Evolutionary conservation across 2,329 filamentous ascomycete genomes (phyloP), one percentile per base, ranked within the genome.

Genomic region (Thermoascus crustaceus): DNA sequence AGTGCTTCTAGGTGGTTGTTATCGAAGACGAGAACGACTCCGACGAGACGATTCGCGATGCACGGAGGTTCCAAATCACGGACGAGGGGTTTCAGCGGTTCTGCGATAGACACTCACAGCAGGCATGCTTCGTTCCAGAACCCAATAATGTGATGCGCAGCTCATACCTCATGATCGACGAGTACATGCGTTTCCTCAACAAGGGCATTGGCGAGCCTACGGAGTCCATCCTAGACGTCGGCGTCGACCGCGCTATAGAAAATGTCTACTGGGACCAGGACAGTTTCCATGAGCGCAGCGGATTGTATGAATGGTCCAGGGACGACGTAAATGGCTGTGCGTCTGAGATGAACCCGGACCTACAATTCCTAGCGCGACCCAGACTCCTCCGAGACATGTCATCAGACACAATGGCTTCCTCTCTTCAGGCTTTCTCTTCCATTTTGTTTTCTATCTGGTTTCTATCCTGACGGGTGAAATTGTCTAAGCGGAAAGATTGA

Each of bases 1-100:
- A 75, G 47, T 64, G 58, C 18, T 77, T 76, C 47, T 72, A 76
- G 45, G 64, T 67, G 4, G 56, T 76, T n/a, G 57, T 69, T 4
- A 68, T 75, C 2, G 58, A 53, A 9, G 71, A 69, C 2, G 71
- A 76, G 50, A 75, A 75, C 44, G 71, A 73, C 32, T 58, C 57
- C 5, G 52, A 55, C 3, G 45, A 55, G 20, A 61, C 58, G 4
- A 47, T 64, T 30, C 52, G 62, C 2, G 59, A 70, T 43, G 70
- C 61, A 2, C 54, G 57, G 30, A 53, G 54, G 7, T 69, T 73
- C 25, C 45, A 63, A 14, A 67, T 75, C 38, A 61, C 62, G 0
- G 62, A 71, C 22, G 61, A 64, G 16, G 60, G 75, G 47, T 75
- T 56, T 41, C 29, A 55, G 26, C 35, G 32, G 0, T 75, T 75